Conservation (phyloP, 306 rosid species). For the Sphenostylis stenocarpa region DNA sequence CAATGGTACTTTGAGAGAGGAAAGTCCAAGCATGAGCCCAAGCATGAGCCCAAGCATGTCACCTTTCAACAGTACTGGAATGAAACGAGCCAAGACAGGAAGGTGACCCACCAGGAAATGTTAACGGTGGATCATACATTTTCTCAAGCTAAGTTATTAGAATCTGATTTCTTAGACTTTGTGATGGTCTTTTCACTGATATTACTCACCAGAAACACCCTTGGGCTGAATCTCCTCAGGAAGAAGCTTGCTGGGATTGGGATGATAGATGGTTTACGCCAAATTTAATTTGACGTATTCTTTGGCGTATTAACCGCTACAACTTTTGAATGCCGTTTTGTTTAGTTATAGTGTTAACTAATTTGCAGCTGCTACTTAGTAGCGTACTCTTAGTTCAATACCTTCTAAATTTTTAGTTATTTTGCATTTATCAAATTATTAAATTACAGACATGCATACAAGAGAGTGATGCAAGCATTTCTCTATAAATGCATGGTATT, state of each 20-base stretch:
- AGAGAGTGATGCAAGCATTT: too few relatives aligned
- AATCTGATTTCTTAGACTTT: conserved; percentile 39
- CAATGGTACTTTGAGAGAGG: conserved; percentile 90
- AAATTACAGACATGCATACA: conserved; percentile 34
- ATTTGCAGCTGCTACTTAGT: conserved; percentile 40
- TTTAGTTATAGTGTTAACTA: conserved; percentile 47
- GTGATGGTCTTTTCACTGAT: conserved; percentile 32
- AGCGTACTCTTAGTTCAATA: conserved; percentile 34
- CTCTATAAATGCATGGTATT: conserved; percentile 36
- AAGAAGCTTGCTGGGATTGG: conserved; percentile 31
- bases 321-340: conserved; percentile 33
- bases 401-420: conserved; percentile 27
- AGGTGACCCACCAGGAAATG: conserved; percentile 47
- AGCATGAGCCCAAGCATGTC: conserved; percentile 91
- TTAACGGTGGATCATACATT: conserved; percentile 16
- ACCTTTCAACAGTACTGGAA: conserved; percentile 79
- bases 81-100: conserved; percentile 93
- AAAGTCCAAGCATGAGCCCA: conserved; percentile 93
- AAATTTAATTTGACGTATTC: conserved; percentile 42
- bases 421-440: conserved; percentile 32
- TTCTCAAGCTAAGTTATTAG: conserved; percentile 33
- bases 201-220: conserved; percentile 33
- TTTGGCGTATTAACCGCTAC: conserved; percentile 58
- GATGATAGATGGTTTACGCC: conserved; percentile 30
- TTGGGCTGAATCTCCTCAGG: conserved; percentile 34